These are phyloP conservation scores for Bathelium albidoporum DNA, from an alignment of 495 filamentous ascomycete genomes.

Conservation along the genomic window DNA sequence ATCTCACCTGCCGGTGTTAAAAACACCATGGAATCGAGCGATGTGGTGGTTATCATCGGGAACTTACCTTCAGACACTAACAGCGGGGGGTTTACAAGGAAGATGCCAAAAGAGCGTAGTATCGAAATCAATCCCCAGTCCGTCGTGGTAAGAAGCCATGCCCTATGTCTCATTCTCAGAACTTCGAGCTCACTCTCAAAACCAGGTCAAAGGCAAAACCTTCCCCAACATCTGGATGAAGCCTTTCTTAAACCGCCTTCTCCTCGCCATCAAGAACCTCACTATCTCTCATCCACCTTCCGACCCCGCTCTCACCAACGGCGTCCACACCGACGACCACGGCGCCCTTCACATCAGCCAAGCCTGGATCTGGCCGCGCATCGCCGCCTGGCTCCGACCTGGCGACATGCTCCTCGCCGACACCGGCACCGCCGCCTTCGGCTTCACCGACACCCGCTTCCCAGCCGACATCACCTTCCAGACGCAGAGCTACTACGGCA, in stretches of 20 bases:
- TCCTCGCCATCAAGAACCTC: constrained; percentile 4
- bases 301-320: constrained; percentile 12
- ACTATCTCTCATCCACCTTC: constrained; percentile 12
- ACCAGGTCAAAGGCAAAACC: constrained; percentile 17
- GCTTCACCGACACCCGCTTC: constrained; percentile 20
- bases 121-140: constrained; percentile 24
- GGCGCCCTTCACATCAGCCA: constrained; percentile 28
- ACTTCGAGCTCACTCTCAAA: background rate
- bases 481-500: constrained; percentile 31
- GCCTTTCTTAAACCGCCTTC: constrained; percentile 20
- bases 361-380: constrained; percentile 27
- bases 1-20: constrained; percentile 20
- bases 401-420: constrained; percentile 30
- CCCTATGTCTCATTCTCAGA: background rate
- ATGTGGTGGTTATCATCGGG: constrained; percentile 27
- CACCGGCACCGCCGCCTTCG: constrained; percentile 31
- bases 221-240: constrained; percentile 26
- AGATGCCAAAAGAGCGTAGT: constrained; percentile 13
- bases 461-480: constrained; percentile 19
- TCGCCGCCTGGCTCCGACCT: constrained; percentile 22
- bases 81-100: constrained; percentile 26
- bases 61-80: constrained; percentile 30
- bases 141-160: constrained; percentile 13
- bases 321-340: constrained; percentile 15
- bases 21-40: constrained; percentile 16